Percentiles rank a stretch among this genome's conserved stretches.
phyloP scores from a whole-genome alignment of 768 basidiomycete species.

The Neoboletus subvelutipes region DNA sequence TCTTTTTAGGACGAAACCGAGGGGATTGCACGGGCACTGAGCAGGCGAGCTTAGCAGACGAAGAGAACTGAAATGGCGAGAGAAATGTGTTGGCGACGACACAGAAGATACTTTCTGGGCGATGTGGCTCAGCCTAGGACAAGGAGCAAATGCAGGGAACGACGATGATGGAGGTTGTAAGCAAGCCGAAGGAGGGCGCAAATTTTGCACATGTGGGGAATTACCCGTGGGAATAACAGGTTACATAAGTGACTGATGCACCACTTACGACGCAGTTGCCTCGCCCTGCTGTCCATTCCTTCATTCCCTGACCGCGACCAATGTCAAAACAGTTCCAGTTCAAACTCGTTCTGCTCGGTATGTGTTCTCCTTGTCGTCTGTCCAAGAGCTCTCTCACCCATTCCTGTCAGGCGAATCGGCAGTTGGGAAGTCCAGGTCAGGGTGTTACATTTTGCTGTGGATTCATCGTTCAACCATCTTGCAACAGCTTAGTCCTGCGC shows the following conservation, averaged over 20 bases:
- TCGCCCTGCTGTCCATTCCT: slow-evolving; percentile 12
- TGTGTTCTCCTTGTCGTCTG: slow-evolving; percentile 3
- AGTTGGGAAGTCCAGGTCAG: slow-evolving; percentile 92
- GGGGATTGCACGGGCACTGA: slow-evolving; percentile 26
- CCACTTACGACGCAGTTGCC: not conserved
- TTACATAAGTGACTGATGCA: slow-evolving; percentile 25
- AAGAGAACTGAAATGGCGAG: slow-evolving; percentile 17
- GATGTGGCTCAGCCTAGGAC: slow-evolving; percentile 25
- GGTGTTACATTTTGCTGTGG: slow-evolving; percentile 6
- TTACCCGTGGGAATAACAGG: slow-evolving; percentile 24
- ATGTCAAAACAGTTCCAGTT: slow-evolving; percentile 96
- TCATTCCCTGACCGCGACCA: slow-evolving; percentile 32
- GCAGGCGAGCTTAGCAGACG: slow-evolving; percentile 27
- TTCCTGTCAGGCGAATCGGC: slow-evolving; percentile 81
- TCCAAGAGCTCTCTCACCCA: slow-evolving; percentile 6
- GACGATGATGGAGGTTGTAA: slow-evolving; percentile 40
- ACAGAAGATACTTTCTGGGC: slow-evolving; percentile 25
- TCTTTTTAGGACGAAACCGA: slow-evolving; percentile 30
- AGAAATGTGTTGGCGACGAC: slow-evolving; percentile 15
- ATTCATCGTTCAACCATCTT: slow-evolving; percentile 25
- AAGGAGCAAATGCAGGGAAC: slow-evolving; percentile 25
- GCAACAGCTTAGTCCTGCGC: slow-evolving; percentile 79
- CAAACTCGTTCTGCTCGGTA: slow-evolving; percentile 95
- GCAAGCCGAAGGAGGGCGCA: slow-evolving; percentile 22
- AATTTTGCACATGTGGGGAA: slow-evolving; percentile 34